These are phyloP conservation scores for Liriodendron chinense DNA, from an alignment of 164 flowering plant species.

Conservation along the genomic window DNA sequence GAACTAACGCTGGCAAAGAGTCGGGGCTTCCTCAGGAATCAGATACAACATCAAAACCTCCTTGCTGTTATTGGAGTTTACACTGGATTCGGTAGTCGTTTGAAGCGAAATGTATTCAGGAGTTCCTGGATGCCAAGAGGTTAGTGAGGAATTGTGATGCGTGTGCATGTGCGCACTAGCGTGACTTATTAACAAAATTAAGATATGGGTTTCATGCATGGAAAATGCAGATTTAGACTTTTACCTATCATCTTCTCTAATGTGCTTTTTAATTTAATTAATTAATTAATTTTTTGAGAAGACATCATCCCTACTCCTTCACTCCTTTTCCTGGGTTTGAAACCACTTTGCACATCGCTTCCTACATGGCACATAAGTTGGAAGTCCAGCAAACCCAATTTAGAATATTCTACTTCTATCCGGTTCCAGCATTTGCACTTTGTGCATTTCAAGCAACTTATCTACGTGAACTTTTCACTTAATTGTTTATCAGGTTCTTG, in stretches of 20 bases:
- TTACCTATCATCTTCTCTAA: too few relatives aligned
- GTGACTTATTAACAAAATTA: neutral
- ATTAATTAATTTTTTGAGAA: too few relatives aligned
- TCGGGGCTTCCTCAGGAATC: slow-evolving; percentile 72
- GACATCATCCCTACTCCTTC: too few relatives aligned
- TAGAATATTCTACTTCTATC: neutral
- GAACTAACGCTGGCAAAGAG: slow-evolving; percentile 91
- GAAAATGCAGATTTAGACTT: neutral
- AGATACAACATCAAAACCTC: slow-evolving; percentile 40
- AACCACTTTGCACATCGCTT: too few relatives aligned
- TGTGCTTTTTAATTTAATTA: too few relatives aligned
- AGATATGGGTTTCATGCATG: neutral
- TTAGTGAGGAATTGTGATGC: slow-evolving; percentile 19
- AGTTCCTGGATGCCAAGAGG: slow-evolving; percentile 97
- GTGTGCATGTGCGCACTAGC: neutral
- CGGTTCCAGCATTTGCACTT: neutral
- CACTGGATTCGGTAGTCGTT: slow-evolving; percentile 90
- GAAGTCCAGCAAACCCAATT: neutral
- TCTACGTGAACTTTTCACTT: neutral
- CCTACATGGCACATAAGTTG: too few relatives aligned
- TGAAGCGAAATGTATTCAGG: slow-evolving; percentile 73
- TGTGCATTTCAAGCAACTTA: neutral
- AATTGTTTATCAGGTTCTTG: neutral
- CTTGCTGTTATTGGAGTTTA: slow-evolving; percentile 98
- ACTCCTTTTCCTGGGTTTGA: too few relatives aligned